Base-by-base conservation (phyloP, 208 protist genomes). In the Acanthamoeba polyphaga region DNA sequence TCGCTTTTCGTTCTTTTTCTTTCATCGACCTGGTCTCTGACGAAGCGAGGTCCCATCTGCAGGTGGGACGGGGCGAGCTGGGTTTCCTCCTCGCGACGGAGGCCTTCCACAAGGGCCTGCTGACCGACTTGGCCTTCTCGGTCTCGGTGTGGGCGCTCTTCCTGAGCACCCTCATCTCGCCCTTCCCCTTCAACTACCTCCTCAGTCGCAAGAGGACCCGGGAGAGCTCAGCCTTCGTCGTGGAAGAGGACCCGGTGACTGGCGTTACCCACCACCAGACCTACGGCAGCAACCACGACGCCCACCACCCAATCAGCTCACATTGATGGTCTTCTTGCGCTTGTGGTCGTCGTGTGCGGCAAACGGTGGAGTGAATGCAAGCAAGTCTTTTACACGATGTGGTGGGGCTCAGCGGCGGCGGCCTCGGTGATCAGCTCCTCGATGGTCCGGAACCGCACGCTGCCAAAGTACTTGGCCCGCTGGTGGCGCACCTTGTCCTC, bases 11-110 rank as follows among this genome's bases (percentile, higher is more conserved):
- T 87, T 32, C 34, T 5, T 87, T 66, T 66, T 66, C 8, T 4
- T 46, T 4, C 43, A 1, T 4, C 43, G 4, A 46, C 4, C 43
- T 46, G 53, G 29, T 85, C 43, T 29, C 24, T 68, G n/a, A 70
- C 62, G 29, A 38, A 43, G 6, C 12, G 66, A 32, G 24, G 8
- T 55, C 8, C 51, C 53, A 8, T 0, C 9, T n/a, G 1, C 46
- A 92, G 85, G 60, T 92, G 85, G 85, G 85, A 70, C 72, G 85
- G 3, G 85, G 85, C 34, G 85, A 92, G 62, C 34, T 92, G 85
- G 85, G 85, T 32, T 64, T 92, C 85, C 46, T 92, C 7, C 29
- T 92, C 10, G 85, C 55, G 46, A 74, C 85, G 13, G 85, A 92
- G 38, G 85, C 85, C 49, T 72, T 92, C 22, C 32, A 92, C 38